A percentile compares a stretch with the other conserved stretches of the same genome.
phyloP scores from a whole-genome alignment of 371 early-diverging fungal genomes.

The Mortierella sp. region DNA sequence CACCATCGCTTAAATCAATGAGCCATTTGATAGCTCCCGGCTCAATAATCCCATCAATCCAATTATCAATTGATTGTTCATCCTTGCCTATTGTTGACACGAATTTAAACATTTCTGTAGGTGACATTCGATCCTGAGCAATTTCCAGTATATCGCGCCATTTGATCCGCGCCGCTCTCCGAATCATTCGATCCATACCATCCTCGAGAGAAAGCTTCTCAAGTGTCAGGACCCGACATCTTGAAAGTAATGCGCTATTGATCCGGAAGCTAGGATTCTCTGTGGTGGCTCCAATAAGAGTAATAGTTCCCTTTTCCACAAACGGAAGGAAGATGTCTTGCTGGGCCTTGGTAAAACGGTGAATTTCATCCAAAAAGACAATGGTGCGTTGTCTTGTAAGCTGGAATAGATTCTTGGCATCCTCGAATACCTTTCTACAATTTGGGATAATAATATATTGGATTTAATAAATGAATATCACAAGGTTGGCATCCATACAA shows the following conservation, averaged over 20 bases:
- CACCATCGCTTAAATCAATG: slow-evolving; percentile 76
- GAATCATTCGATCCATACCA: slow-evolving; percentile 67
- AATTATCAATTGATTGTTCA: slow-evolving; percentile 50
- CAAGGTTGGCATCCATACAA: no score
- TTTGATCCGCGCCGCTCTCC: slow-evolving; percentile 65
- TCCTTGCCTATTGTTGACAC: slow-evolving; percentile 47
- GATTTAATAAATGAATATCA: not conserved
- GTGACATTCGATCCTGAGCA: slow-evolving; percentile 57
- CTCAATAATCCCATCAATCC: slow-evolving; percentile 52
- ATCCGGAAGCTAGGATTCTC: slow-evolving; percentile 93
- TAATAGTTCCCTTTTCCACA: slow-evolving; percentile 85
- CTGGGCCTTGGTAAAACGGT: slow-evolving; percentile 90
- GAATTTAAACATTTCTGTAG: slow-evolving; percentile 20
- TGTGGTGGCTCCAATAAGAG: slow-evolving; percentile 88
- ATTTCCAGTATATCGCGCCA: slow-evolving; percentile 51
- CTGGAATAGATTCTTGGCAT: slow-evolving; percentile 69
- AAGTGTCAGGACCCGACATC: slow-evolving; percentile 84
- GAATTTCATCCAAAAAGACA: slow-evolving; percentile 90
- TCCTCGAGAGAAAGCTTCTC: slow-evolving; percentile 70
- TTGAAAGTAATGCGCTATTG: slow-evolving; percentile 83
- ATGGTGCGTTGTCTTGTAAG: slow-evolving; percentile 77
- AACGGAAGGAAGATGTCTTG: slow-evolving; percentile 88
- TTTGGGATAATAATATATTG: not conserved
- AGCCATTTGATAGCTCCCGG: slow-evolving; percentile 68
- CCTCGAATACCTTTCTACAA: slow-evolving; percentile 76